These are phyloP conservation scores for Neoscytalidium dimidiatum DNA, from an alignment of 2,329 filamentous ascomycete species.

Conservation along the genomic window DNA sequence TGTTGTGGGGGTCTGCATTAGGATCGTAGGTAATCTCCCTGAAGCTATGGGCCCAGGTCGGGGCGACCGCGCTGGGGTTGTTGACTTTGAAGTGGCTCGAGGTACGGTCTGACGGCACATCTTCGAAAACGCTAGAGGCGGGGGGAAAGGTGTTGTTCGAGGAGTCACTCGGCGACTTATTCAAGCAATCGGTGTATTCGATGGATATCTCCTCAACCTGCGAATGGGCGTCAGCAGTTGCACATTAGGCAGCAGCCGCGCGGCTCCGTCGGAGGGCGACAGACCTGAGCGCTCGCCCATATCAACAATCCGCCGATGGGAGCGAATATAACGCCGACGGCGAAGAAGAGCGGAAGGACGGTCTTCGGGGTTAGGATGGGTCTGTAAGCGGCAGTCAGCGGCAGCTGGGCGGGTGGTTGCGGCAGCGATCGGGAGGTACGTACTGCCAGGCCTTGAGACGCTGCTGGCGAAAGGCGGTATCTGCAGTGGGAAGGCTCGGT, in stretches of 20 bases:
- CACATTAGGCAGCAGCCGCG: background rate
- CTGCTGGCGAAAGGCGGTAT: conserved; percentile 96
- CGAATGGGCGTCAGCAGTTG: background rate
- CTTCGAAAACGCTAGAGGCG: conserved; percentile 36
- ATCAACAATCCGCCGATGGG: conserved; percentile 86
- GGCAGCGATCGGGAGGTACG: conserved; percentile 42
- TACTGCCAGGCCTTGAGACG: conserved; percentile 98
- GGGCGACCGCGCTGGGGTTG: conserved; percentile 39
- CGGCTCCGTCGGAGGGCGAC: conserved; percentile 5
- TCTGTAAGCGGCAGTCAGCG: conserved; percentile 55
- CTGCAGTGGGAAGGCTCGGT: conserved; percentile 48
- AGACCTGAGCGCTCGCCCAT: conserved; percentile 78
- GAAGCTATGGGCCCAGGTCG: conserved; percentile 35
- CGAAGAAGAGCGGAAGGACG: conserved; percentile 87
- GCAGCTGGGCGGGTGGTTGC: background rate
- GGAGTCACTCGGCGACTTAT: conserved; percentile 52
- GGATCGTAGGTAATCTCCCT: conserved; percentile 39
- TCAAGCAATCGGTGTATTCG: conserved; percentile 81
- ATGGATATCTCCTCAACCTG: conserved; percentile 89
- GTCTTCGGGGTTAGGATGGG: conserved; percentile 95
- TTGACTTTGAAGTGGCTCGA: conserved; percentile 70
- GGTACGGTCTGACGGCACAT: conserved; percentile 62
- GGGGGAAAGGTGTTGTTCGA: conserved; percentile 24
- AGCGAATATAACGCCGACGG: conserved; percentile 87
- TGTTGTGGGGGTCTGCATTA: conserved; percentile 31